phyloP scores from a whole-genome alignment of 768 basidiomycete genomes.

The Phylloporus sp. region DNA sequence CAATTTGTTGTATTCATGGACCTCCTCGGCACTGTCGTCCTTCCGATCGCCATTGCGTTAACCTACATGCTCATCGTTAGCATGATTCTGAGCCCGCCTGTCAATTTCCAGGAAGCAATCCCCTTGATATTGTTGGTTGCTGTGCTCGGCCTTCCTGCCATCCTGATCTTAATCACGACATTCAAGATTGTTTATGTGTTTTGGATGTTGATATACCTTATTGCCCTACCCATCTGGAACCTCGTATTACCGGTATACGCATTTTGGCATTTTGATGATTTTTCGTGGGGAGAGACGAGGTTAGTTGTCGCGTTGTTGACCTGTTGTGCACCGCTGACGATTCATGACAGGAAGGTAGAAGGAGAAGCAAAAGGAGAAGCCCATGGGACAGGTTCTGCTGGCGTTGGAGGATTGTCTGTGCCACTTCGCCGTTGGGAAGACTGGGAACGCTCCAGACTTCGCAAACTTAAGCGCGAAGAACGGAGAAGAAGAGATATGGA shows the following conservation, averaged over 20 bases:
- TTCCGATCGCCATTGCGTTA: constrained; percentile 89
- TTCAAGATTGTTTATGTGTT: constrained; percentile 93
- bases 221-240: constrained; percentile 95
- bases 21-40: constrained; percentile 83
- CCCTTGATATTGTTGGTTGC: constrained; percentile 85
- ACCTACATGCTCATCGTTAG: constrained; percentile 86
- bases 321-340: constrained; percentile 10
- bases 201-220: constrained; percentile 96
- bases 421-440: constrained; percentile 99
- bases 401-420: constrained; percentile 55
- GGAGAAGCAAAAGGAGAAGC: constrained; percentile 81
- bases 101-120: constrained; percentile 87
- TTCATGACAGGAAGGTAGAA: constrained; percentile 74
- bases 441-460: constrained; percentile 93
- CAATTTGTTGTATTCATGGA: constrained; percentile 99
- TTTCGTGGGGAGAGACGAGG: constrained; percentile 99
- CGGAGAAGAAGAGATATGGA: constrained; percentile 78
- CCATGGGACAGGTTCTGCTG: constrained; percentile 65
- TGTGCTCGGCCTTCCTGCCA: constrained; percentile 88
- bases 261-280: constrained; percentile 99
- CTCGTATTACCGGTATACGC: constrained; percentile 91
- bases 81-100: constrained; percentile 77
- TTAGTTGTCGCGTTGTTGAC: constrained; percentile 32
- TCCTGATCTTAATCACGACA: constrained; percentile 92
- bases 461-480: constrained; percentile 87